A percentile compares a stretch with the other conserved stretches of the same genome.
phyloP scores from a whole-genome alignment of 2,329 filamentous ascomycete genomes.

The Cercospora zeae-maydis region DNA sequence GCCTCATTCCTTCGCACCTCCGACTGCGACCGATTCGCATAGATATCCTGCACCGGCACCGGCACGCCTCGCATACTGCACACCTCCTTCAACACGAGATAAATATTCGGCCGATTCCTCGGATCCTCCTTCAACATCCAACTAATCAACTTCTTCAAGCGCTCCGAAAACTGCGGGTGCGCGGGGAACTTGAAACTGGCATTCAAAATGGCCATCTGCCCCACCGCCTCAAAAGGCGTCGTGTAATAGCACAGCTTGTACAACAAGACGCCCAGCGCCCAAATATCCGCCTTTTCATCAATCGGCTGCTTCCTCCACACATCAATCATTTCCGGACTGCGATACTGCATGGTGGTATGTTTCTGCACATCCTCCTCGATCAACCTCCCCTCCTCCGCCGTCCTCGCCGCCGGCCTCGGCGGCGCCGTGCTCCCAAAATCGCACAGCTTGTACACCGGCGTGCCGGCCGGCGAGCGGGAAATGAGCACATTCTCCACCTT shows the following conservation, averaged over 20 bases:
- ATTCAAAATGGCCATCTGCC: slow-evolving; percentile 94
- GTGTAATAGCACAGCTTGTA: slow-evolving; percentile 99
- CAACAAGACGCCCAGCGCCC: slow-evolving; percentile 88
- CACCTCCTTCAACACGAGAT: slow-evolving; percentile 81
- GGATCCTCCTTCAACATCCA: slow-evolving; percentile 89
- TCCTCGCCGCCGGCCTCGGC: slow-evolving; percentile 78
- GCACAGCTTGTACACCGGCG: slow-evolving; percentile 86
- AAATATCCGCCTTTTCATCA: slow-evolving; percentile 98
- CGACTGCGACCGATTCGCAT: slow-evolving; percentile 56
- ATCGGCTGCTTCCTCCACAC: slow-evolving; percentile 95
- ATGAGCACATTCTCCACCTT: slow-evolving; percentile 99
- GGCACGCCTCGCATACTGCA: slow-evolving; percentile 83
- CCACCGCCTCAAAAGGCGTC: slow-evolving; percentile 95
- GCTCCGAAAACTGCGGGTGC: slow-evolving; percentile 85
- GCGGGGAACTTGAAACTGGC: slow-evolving; percentile 88
- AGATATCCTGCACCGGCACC: slow-evolving; percentile 77
- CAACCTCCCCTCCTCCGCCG: slow-evolving; percentile 80
- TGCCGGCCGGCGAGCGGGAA: slow-evolving; percentile 55
- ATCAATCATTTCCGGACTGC: slow-evolving; percentile 98
- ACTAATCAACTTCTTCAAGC: slow-evolving; percentile 83
- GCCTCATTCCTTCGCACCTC: slow-evolving; percentile 61
- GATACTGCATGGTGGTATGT: slow-evolving; percentile 94
- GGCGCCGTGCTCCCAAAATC: slow-evolving; percentile 92
- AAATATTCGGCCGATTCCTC: slow-evolving; percentile 80
- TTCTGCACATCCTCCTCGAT: slow-evolving; percentile 97